Evolutionary conservation across 2,329 filamentous ascomycete genomes (phyloP), one percentile per base, ranked within the genome.

Genomic region (Fusarium sp.): DNA sequence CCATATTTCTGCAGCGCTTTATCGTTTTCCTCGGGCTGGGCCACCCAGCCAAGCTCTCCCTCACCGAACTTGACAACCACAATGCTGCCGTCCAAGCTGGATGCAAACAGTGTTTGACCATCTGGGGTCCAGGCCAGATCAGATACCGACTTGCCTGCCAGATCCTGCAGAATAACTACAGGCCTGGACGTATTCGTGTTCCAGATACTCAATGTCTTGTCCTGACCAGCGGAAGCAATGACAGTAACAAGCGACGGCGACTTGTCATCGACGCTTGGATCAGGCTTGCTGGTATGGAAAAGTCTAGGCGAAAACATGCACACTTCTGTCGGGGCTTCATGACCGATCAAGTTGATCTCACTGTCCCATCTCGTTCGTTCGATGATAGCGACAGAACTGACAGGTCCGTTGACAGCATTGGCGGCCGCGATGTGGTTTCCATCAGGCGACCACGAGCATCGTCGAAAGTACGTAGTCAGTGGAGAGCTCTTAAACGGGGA

Each of bases 381-480:
- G 59, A 99, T 94, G 63, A 99, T 98, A 7, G 96, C 95, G 32
- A 98, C 95, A 1, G 95, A 97, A 82, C 94, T 98, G 25, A 99
- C 96, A 3, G 96, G 97, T 0, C 96, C 96, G 77, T 99, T 99
- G 22, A 97, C 95, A 0, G 96, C 95, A 79, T 99, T 99, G 9
- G 96, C 94, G 6, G 96, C 96, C 6, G 96, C 96, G 67, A 99
- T 98, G 75, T 98, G 95, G 76, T 95, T 95, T 10, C 96, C 96
- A 79, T 99, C 96, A 0, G 96, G 97, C 4, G 94, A 98, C 96
- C 96, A 99, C 2, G 95, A 98, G 79, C 95, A 98, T 70, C 96
- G 87, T 66, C 96, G 89, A 79, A 99, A 99, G 80, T 99, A 99
- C 2, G 96, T 98, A 0, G 96, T 99, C 11, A 99, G 85, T 6